phyloP scores from a whole-genome alignment of 441 rosid genomes.

The Manihot esculenta region DNA sequence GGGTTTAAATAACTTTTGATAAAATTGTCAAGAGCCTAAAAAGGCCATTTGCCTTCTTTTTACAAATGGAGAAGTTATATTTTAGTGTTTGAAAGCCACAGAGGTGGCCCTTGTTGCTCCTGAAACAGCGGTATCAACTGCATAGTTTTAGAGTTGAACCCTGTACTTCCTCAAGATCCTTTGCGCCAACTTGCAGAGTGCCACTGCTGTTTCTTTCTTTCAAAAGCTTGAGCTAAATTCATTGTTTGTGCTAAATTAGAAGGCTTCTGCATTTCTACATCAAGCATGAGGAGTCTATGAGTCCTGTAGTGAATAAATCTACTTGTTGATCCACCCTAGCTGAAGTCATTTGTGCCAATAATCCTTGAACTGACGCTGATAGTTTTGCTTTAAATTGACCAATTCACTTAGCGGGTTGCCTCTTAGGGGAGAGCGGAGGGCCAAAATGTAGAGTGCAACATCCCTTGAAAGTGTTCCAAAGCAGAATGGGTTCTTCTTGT shows the following conservation, averaged over 20 bases:
- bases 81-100: too few species aligned
- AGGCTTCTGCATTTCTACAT: not conserved
- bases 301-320: not conserved
- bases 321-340: not conserved
- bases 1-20: too few species aligned
- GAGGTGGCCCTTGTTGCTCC: too few species aligned
- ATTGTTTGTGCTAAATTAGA: not conserved
- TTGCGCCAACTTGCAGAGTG: too few species aligned
- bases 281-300: not conserved
- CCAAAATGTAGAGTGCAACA: too few species aligned
- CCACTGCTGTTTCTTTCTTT: too few species aligned
- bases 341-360: not conserved
- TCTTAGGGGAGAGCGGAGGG: not conserved
- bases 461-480: not conserved
- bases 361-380: not conserved
- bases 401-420: not conserved
- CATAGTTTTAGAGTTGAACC: too few species aligned
- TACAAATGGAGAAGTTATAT: too few species aligned
- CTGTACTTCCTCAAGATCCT: rapidly evolving
- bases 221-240: not conserved
- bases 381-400: not conserved
- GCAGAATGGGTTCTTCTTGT: too few species aligned
- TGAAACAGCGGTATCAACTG: too few species aligned
- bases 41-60: too few species aligned
- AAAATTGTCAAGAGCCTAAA: too few species aligned